These are phyloP conservation scores for Metschnikowia aberdeeniae DNA, from an alignment of 805 yeast genomes.

Conservation along the genomic window DNA sequence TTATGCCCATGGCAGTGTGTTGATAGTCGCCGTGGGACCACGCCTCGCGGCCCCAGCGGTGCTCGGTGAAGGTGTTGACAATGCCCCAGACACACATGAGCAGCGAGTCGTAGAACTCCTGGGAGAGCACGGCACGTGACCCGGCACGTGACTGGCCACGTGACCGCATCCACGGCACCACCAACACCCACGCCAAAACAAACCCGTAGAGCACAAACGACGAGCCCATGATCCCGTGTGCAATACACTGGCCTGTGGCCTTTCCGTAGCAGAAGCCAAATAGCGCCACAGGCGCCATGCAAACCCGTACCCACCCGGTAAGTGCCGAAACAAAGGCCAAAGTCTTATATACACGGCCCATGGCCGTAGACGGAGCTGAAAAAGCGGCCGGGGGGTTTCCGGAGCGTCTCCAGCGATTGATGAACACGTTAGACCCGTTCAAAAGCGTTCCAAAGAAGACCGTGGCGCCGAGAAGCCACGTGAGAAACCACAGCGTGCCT, in stretches of 20 bases:
- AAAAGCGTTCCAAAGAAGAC: conserved; percentile 53
- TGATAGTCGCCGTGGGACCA: conserved; percentile 95
- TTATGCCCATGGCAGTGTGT: conserved; percentile 93
- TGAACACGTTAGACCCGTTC: conserved; percentile 47
- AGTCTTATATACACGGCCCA: conserved; percentile 32
- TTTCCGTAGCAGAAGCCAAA: conserved; percentile 82
- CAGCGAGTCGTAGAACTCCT: conserved; percentile 79
- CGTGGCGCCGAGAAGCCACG: conserved; percentile 42
- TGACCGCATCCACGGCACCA: conserved; percentile 66
- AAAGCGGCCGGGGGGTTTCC: not conserved
- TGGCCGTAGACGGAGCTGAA: conserved; percentile 6
- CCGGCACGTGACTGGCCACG: not conserved
- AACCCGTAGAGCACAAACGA: conserved; percentile 81
- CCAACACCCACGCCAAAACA: conserved; percentile 59
- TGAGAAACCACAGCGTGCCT: conserved; percentile 64
- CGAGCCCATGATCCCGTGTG: conserved; percentile 96
- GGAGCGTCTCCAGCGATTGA: conserved; percentile 21
- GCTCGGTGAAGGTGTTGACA: conserved; percentile 93
- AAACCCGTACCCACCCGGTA: conserved; percentile 74
- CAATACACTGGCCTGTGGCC: conserved; percentile 92
- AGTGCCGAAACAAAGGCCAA: conserved; percentile 45
- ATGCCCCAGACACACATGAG: conserved; percentile 89
- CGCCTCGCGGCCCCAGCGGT: conserved; percentile 83
- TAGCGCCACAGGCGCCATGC: conserved; percentile 78
- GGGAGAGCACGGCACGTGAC: conserved; percentile 39